Evolutionary conservation across 208 protist species (phyloP), one percentile per base, ranked within the genome.

Genomic region (Acanthamoeba culbertsoni): DNA sequence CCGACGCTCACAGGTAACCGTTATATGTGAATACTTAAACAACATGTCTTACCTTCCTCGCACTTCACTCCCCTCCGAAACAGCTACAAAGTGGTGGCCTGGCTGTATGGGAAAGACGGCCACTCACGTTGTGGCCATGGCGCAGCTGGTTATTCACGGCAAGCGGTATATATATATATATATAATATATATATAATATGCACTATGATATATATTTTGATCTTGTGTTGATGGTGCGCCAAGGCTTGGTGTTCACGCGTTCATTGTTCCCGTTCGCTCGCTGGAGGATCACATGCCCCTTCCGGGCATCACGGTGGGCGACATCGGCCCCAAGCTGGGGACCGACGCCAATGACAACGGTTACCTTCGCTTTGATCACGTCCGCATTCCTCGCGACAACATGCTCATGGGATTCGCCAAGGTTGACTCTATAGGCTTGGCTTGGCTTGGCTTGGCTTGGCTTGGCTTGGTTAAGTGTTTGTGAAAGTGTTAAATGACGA

Each of bases 281-380:
- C 77, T 94, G 23, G 92, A 79, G 40, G 31, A 88, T 16, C 92
- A 94, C 42, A 43, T 63, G 53, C 92, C 77, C 14, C 26, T 95
- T 6, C 86, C 90, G 31, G 95, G 95, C n/a, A 62, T 97, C 6
- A 82, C 75, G 14, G 43, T 96, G 0, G 94, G 93, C 16, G 96
- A 97, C 75, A 94, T 86, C 71, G 96, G 96, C 10, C 92, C 79
- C 40, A 97, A 97, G 79, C 18, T 97, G 18, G 95, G 95, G 2
- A 73, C 71, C 5, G 43, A 96, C 57, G 75, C 86, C 53, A 93
- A 94, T 71, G 96, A 97, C 82, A 97, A 97, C 75, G 96, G 96
- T 35, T 96, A 75, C 26, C 26, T 97, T 10, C 46, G 37, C 7
- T 95, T 97, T 42, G 51, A 95, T 51, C 20, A 94, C 16, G 95